Conservation (phyloP, 495 filamentous ascomycete species). For the Aspergillus baeticus region DNA sequence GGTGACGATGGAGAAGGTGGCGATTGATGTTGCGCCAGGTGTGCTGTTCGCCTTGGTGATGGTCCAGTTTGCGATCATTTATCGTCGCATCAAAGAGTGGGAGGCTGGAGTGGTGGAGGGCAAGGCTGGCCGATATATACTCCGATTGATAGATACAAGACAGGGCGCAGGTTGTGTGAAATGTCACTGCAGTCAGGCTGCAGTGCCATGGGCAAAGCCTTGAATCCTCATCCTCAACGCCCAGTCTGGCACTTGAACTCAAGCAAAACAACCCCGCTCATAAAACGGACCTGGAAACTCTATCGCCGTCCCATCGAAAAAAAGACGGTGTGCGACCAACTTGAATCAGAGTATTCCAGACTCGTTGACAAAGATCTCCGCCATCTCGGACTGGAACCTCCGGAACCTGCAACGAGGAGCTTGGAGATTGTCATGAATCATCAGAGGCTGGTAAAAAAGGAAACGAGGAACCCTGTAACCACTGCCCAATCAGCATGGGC, state of each 20-base stretch:
- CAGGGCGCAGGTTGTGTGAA: not conserved
- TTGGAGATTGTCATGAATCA: not conserved
- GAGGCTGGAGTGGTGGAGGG: not conserved
- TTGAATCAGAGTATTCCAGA: not conserved
- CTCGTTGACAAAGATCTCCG: not conserved
- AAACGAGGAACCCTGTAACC: not conserved
- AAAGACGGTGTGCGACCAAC: not conserved
- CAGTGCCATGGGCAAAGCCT: not conserved
- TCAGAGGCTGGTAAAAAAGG: not conserved
- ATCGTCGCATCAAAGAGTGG: not conserved
- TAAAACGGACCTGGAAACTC: not conserved
- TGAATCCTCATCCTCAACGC: not conserved
- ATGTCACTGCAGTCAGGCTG: too few species aligned
- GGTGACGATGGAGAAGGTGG: too few species aligned
- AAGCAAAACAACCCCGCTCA: too few species aligned
- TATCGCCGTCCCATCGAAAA: not conserved
- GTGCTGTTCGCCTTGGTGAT: too few species aligned
- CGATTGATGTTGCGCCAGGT: too few species aligned
- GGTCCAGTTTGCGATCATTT: too few species aligned
- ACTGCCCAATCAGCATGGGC: not conserved
- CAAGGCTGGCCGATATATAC: slow-evolving; percentile 1
- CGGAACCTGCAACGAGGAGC: too few species aligned
- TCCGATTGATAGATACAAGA: not conserved
- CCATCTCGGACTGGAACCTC: not conserved
- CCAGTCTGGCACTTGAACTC: not conserved